phyloP scores from a whole-genome alignment of 306 rosid genomes.

The Chamaecrista fasciculata region DNA sequence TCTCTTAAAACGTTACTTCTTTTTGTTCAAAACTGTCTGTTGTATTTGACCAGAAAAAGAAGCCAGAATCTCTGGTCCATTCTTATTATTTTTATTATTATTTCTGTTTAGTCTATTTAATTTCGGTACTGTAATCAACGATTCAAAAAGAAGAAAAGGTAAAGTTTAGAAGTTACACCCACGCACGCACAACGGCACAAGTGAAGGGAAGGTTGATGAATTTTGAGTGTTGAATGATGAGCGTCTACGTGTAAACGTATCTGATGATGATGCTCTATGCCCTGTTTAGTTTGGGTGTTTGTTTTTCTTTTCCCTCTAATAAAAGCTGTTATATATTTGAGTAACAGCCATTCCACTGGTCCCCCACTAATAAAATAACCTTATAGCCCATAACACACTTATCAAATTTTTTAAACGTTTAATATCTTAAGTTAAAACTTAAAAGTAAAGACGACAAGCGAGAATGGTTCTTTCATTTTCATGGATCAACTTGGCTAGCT shows the following conservation, averaged over 20 bases:
- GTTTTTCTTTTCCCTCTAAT: not conserved
- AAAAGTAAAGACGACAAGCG: too few species aligned
- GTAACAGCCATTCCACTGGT: not conserved
- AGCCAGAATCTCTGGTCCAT: constrained; percentile 27
- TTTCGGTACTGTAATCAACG: too few species aligned
- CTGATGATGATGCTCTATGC: not conserved
- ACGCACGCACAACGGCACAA: not conserved
- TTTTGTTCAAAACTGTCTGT: constrained; percentile 40
- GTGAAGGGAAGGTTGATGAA: not conserved
- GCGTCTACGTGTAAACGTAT: too few species aligned
- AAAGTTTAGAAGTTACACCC: not conserved
- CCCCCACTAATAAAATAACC: not conserved
- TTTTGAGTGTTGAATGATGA: too few species aligned
- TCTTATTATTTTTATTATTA: too few species aligned
- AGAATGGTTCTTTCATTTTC: not conserved
- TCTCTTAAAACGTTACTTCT: constrained; percentile 36
- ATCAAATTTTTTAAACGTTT: too few species aligned
- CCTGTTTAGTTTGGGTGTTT: not conserved
- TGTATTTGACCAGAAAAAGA: constrained; percentile 39
- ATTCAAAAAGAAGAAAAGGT: too few species aligned
- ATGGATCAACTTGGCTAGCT: not conserved
- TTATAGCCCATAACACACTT: too few species aligned
- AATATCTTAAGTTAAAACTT: too few species aligned
- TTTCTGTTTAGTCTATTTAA: too few species aligned
- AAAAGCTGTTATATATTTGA: not conserved